These are phyloP conservation scores for Penicillium malachiteum DNA, from an alignment of 495 filamentous ascomycete genomes.

Conservation along the genomic window DNA sequence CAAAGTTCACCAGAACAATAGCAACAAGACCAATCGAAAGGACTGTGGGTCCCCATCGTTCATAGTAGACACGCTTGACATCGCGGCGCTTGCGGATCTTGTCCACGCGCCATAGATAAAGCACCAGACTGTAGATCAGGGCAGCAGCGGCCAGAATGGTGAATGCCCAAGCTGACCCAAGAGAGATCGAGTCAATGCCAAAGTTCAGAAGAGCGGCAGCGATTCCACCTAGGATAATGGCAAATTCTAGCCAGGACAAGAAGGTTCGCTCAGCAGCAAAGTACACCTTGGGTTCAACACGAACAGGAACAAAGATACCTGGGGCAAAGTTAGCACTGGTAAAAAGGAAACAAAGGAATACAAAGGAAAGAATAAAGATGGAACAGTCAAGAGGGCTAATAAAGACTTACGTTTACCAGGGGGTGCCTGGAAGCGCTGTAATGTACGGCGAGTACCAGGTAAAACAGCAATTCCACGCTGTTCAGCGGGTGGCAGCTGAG, in stretches of 20 bases:
- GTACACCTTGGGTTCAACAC: constrained; percentile 96
- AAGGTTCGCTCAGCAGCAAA: constrained; percentile 96
- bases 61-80: constrained; percentile 76
- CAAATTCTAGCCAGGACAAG: constrained; percentile 95
- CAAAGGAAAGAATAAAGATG: neutral
- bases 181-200: constrained; percentile 52
- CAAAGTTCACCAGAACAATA: constrained; percentile 78
- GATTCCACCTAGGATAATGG: constrained; percentile 88
- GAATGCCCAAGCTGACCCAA: constrained; percentile 72
- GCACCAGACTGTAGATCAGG: constrained; percentile 72
- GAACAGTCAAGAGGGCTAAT: neutral
- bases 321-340: constrained; percentile 2
- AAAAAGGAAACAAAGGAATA: neutral
- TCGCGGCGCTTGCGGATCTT: constrained; percentile 78
- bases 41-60: constrained; percentile 79
- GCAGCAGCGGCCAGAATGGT: constrained; percentile 74
- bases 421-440: constrained; percentile 76
- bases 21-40: constrained; percentile 71
- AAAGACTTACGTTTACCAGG: constrained; percentile 72
- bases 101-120: constrained; percentile 84
- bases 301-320: constrained; percentile 90
- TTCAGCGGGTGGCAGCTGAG: constrained; percentile 54
- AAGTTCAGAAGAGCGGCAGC: constrained; percentile 93
- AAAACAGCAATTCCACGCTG: constrained; percentile 47
- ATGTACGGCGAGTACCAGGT: constrained; percentile 50